Evolutionary conservation across 177 flowering plant species (phyloP).

Genomic region (Vitis hybrid): DNA sequence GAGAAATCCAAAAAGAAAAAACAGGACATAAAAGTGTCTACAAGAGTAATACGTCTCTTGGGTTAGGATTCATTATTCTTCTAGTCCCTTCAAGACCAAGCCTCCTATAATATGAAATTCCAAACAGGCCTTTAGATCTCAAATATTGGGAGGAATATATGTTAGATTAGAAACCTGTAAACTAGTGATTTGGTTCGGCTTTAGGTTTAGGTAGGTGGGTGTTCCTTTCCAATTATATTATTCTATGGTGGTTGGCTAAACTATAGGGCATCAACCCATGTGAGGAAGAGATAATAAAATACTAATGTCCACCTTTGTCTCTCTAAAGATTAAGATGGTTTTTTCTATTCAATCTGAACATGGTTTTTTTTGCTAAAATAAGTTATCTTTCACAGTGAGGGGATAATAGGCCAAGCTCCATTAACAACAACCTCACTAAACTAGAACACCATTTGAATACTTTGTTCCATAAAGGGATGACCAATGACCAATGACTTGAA

Average conservation of each 20-base stretch:
- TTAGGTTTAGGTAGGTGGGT: constrained; percentile 1
- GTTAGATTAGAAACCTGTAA: constrained; percentile 3
- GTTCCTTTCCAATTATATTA: background rate
- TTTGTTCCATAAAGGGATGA: too few relatives aligned
- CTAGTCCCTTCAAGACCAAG: too few relatives aligned
- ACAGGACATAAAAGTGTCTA: too few relatives aligned
- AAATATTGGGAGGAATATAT: constrained; percentile 18
- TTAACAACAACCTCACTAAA: background rate
- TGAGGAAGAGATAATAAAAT: constrained; percentile 12
- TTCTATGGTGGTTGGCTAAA: constrained; percentile 16
- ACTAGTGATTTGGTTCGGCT: background rate
- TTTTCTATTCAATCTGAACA: too few relatives aligned
- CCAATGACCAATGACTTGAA: too few relatives aligned
- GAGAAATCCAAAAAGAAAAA: too few relatives aligned
- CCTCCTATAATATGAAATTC: background rate
- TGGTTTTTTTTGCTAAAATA: too few relatives aligned
- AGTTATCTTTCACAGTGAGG: background rate
- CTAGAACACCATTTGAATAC: background rate
- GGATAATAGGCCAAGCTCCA: constrained; percentile 5
- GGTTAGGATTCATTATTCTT: too few relatives aligned
- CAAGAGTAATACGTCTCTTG: too few relatives aligned
- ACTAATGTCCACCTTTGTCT: background rate
- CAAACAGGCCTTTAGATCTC: background rate
- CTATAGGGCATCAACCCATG: constrained; percentile 28
- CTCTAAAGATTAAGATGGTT: background rate